Conservation (phyloP, 2,329 filamentous ascomycete genomes). For the Arthrobotrys musiformis region DNA sequence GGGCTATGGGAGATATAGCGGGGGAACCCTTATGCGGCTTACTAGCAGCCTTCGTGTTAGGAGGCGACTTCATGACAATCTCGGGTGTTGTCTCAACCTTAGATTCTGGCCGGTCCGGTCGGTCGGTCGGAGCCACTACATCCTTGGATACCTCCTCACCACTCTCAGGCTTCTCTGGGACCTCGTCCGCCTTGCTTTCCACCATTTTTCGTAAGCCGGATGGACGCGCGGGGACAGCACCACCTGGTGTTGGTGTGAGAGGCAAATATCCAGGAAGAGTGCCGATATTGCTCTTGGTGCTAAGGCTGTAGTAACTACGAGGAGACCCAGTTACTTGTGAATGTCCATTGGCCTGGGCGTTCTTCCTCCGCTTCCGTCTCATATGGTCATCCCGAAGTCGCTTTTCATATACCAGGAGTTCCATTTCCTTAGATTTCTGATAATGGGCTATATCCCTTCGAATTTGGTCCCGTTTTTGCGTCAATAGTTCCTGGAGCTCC, state of each 20-base stretch:
- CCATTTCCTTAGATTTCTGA: conserved; percentile 52
- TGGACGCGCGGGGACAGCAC: conserved; percentile 16
- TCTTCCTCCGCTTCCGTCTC: conserved; percentile 49
- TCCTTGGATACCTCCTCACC: conserved; percentile 1
- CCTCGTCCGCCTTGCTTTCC: conserved; percentile 13
- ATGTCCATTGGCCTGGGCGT: conserved; percentile 39
- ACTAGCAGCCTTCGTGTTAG: conserved; percentile 11
- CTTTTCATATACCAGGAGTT: conserved; percentile 52
- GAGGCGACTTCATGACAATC: conserved; percentile 35
- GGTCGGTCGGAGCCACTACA: neutral
- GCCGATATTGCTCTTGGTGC: conserved; percentile 48
- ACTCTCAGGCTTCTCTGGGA: neutral
- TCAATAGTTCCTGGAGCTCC: conserved; percentile 43
- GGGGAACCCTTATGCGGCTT: conserved; percentile 32
- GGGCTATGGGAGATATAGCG: conserved; percentile 25
- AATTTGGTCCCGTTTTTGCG: conserved; percentile 50
- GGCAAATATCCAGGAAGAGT: conserved; percentile 48
- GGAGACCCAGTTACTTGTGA: conserved; percentile 38
- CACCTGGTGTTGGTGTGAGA: conserved; percentile 34
- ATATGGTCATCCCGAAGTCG: conserved; percentile 50
- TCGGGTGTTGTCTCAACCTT: conserved; percentile 24
- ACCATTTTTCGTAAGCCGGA: conserved; percentile 42
- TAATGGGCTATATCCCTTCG: conserved; percentile 43
- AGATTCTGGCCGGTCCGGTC: neutral
- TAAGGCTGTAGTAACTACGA: conserved; percentile 50